Evolutionary conservation across 2,329 filamentous ascomycete species (phyloP), one percentile per base, ranked within the genome.

Genomic region (Ophiostoma populinum): DNA sequence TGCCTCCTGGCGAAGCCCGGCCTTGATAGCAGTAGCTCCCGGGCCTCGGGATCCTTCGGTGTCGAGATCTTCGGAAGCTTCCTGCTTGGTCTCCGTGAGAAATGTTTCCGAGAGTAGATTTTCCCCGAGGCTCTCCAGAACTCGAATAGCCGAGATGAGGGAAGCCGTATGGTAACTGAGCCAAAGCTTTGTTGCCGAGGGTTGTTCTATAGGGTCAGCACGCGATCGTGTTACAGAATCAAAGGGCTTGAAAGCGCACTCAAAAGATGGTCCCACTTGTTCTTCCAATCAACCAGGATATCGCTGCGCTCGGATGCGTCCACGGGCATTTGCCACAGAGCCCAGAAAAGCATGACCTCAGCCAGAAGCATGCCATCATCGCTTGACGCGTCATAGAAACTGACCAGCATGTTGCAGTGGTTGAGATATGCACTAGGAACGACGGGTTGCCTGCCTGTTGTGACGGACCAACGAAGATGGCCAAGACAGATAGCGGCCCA

Each of bases 361-460:
- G 30, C 30, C 7, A 32, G 30, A 6, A 32, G n/a, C 30, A 32
- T 32, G 30, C 30, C 30, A 21, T 32, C 30, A 11, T 32, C 30
- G 10, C 30, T 32, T 2, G 30, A 24, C 9, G 30, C 30, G 8
- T 32, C 30, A 21, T 32, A 32, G n/a, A 32, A 32, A 15, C 24
- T 32, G 19, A 32, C 30, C 6, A 32, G 30, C 30, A 32, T 32
- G n/a, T 32, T 32, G 20, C 30, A 32, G 30, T 32, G 30, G 20
- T 24, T 15, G 9, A 32, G 30, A 12, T 32, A 32, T 5, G 30
- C 30, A 10, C 30, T 32, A 9, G 30, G 30, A 10, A 32, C 18
- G 10, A 32, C 30, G 3, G 30, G 30, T 13, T 32, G 30, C 10
- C 30, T 8, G 11, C 30, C 30, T 11, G 30, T 32, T 13, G 30